A percentile compares a stretch with the other conserved stretches of the same genome.
phyloP scores from a whole-genome alignment of 257 asterid genomes.

The Solanum pennellii region DNA sequence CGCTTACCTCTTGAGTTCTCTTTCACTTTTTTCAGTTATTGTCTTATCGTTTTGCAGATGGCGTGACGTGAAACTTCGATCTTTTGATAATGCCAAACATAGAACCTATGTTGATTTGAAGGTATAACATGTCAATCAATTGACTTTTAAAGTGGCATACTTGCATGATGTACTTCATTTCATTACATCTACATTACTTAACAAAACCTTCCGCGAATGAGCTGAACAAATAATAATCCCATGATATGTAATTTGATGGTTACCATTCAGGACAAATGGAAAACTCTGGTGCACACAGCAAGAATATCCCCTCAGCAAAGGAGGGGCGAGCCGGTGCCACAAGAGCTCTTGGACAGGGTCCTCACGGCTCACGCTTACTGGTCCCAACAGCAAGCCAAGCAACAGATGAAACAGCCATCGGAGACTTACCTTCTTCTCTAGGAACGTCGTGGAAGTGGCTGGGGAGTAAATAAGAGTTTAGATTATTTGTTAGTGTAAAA shows the following conservation, averaged over 20 bases:
- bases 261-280: constrained; percentile 82
- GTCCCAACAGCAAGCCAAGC: constrained; percentile 88
- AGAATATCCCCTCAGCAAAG: constrained; percentile 96
- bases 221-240: neutral
- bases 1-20: neutral
- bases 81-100: constrained; percentile 80
- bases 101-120: constrained; percentile 92
- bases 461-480: neutral
- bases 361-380: constrained; percentile 88
- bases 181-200: neutral
- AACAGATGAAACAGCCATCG: constrained; percentile 62
- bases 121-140: constrained; percentile 23
- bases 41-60: constrained; percentile 42
- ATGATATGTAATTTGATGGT: neutral
- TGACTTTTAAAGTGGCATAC: neutral
- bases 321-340: constrained; percentile 97
- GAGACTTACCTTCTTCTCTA: constrained; percentile 58
- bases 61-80: constrained; percentile 94
- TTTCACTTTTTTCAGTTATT: neutral
- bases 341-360: constrained; percentile 86
- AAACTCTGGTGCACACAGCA: constrained; percentile 95
- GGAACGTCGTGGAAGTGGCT: neutral
- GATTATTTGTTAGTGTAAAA: constrained; percentile 11
- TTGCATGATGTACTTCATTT: neutral
- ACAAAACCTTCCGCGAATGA: neutral